phyloP scores from a whole-genome alignment of 805 yeast species.

The Yarrowia osloensis region DNA sequence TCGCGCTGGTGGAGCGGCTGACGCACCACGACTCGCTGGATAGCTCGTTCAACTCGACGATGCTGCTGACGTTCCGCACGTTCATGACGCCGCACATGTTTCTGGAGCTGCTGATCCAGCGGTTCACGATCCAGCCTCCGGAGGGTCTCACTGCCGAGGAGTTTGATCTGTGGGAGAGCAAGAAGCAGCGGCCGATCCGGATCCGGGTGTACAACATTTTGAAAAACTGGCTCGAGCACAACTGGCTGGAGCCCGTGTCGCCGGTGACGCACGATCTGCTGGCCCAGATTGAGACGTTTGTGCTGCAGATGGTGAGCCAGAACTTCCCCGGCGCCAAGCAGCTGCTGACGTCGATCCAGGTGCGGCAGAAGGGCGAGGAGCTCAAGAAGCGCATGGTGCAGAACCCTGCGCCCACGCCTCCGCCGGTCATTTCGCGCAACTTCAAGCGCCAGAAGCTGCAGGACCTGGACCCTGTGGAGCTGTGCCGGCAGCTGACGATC shows the following conservation, averaged over 20 bases:
- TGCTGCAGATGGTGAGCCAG: conserved; percentile 46
- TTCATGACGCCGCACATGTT: conserved; percentile 69
- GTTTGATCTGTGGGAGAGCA: conserved; percentile 71
- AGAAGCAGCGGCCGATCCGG: conserved; percentile 68
- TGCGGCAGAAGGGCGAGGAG: conserved; percentile 40
- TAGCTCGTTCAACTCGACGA: conserved; percentile 63
- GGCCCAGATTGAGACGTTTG: conserved; percentile 46
- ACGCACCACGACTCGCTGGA: conserved; percentile 69
- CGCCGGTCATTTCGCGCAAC: conserved; percentile 42
- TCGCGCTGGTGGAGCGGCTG: conserved; percentile 75
- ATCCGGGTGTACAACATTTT: conserved; percentile 65
- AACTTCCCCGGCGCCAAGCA: conserved; percentile 50
- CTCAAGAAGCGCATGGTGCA: conserved; percentile 33
- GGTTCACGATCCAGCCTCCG: conserved; percentile 77
- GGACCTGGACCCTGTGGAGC: conserved; percentile 70
- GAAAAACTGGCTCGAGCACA: conserved; percentile 64
- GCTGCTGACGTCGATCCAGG: conserved; percentile 46
- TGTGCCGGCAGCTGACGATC: conserved; percentile 85
- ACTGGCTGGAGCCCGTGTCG: conserved; percentile 56
- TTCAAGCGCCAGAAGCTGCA: conserved; percentile 48
- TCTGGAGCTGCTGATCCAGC: conserved; percentile 56
- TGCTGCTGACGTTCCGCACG: conserved; percentile 74
- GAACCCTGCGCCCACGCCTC: conserved; percentile 35
- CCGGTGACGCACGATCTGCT: conserved; percentile 38
- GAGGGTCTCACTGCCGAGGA: conserved; percentile 85